Conservation (phyloP, 495 filamentous ascomycete genomes). For the Tuber umbilicatum region DNA sequence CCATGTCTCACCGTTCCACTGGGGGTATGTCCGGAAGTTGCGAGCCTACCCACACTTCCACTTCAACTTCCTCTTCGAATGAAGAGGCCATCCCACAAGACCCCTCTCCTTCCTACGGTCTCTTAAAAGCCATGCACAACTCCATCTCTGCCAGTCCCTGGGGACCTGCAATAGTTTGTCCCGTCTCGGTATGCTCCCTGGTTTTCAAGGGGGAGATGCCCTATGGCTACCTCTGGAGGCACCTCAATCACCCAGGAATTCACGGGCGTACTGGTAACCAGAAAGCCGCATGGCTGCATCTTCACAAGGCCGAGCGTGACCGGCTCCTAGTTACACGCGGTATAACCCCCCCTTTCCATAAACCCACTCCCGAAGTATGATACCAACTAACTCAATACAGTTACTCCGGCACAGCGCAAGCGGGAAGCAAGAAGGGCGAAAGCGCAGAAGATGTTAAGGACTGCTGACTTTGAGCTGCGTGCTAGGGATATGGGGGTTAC, state of each 20-base stretch:
- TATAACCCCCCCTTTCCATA: not conserved
- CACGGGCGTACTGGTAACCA: not conserved
- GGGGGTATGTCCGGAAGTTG: not conserved
- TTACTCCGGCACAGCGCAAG: not conserved
- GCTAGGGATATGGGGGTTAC: not conserved
- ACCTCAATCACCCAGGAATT: not conserved
- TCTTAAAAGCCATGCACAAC: not conserved
- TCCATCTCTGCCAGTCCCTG: not conserved
- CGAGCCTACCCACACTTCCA: not conserved
- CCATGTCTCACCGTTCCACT: not conserved
- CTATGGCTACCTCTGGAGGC: not conserved
- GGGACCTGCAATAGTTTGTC: not conserved
- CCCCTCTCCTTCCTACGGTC: not conserved
- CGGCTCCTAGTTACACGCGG: not conserved
- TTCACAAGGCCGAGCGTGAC: not conserved
- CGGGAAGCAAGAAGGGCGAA: not conserved
- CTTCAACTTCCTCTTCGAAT: not conserved
- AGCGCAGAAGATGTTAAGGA: not conserved
- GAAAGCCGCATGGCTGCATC: not conserved
- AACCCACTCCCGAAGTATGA: not conserved
- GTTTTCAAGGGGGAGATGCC: not conserved
- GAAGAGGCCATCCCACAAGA: not conserved
- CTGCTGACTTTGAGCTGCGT: not conserved
- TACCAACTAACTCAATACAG: not conserved
- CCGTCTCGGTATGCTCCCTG: not conserved